Conservation (phyloP, 768 basidiomycete genomes). For the Termitomyces heimii region DNA sequence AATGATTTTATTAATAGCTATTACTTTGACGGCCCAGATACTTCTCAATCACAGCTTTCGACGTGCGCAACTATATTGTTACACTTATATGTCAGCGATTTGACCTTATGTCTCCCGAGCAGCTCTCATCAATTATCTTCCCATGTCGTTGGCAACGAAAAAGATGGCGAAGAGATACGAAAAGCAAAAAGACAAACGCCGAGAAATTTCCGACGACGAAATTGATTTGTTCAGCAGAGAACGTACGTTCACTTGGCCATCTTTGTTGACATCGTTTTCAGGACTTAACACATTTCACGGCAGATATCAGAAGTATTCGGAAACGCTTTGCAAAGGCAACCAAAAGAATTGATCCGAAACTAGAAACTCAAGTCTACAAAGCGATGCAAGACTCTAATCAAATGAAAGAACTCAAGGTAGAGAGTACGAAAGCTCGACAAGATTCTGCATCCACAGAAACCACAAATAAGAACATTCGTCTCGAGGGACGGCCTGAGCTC, state of each 20-base stretch:
- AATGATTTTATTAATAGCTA: not conserved
- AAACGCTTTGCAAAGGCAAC: not conserved
- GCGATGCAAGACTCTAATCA: not conserved
- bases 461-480: not conserved
- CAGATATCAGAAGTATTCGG: not conserved
- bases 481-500: not conserved
- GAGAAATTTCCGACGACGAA: not conserved
- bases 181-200: constrained; percentile 21
- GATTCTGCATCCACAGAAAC: not conserved
- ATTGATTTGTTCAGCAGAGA: not conserved
- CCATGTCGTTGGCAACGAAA: constrained; percentile 59
- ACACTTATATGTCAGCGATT: not conserved
- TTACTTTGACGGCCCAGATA: not conserved
- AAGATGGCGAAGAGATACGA: constrained; percentile 40
- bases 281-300: not conserved
- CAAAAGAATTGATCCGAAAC: not conserved
- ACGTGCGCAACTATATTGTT: not conserved
- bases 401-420: not conserved
- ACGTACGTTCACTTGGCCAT: not conserved
- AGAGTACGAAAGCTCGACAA: not conserved
- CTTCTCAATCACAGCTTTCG: not conserved
- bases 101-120: not conserved
- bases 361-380: not conserved
- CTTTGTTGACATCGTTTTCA: not conserved
- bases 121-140: constrained; percentile 51